Conservation (phyloP, 148 eudicot species). For the Cornus suecica region DNA sequence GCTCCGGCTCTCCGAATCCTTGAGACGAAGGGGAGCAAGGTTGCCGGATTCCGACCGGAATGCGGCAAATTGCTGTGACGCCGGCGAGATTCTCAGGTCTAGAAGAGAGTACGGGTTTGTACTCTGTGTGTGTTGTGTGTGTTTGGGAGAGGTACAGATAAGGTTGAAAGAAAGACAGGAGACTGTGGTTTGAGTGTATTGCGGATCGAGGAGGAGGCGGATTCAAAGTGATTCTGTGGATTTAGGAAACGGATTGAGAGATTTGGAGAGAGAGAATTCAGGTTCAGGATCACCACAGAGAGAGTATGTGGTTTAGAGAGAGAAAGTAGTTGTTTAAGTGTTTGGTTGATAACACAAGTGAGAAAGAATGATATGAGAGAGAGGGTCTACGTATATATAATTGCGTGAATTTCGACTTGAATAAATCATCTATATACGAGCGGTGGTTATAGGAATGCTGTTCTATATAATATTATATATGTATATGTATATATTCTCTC, state of each 20-base stretch:
- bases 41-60: background rate
- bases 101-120: background rate
- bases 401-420: background rate
- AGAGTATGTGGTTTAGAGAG: background rate
- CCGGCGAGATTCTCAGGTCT: too few relatives aligned
- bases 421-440: too few relatives aligned
- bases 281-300: too few relatives aligned
- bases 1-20: too few relatives aligned
- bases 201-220: background rate
- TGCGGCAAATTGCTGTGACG: background rate
- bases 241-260: background rate
- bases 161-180: background rate
- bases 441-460: too few relatives aligned
- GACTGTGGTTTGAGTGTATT: background rate
- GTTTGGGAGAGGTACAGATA: background rate
- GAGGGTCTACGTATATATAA: background rate
- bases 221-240: slow-evolving; percentile 1
- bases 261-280: background rate
- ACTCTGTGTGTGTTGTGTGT: too few relatives aligned
- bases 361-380: background rate
- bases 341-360: background rate
- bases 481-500: background rate
- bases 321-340: background rate
- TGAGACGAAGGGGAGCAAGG: background rate
- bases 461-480: too few relatives aligned